Evolutionary conservation across 495 filamentous ascomycete species (phyloP).

Genomic region (Bathelium albidoporum): DNA sequence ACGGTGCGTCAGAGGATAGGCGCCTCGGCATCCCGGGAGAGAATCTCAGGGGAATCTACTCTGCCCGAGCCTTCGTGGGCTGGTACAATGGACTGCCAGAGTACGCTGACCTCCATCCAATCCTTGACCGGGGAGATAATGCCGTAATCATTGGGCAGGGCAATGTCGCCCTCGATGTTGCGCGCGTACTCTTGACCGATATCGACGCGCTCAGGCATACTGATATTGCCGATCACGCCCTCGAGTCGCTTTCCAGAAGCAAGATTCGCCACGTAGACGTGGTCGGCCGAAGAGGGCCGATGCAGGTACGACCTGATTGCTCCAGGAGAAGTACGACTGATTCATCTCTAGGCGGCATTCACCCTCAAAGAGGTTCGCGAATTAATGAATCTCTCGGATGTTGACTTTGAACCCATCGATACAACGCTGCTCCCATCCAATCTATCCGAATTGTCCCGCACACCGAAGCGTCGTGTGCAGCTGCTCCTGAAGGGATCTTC

Average conservation of each 20-base stretch:
- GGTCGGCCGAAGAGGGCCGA: constrained; percentile 74
- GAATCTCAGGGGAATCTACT: constrained; percentile 63
- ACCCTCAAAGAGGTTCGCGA: constrained; percentile 91
- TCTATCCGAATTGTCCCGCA: constrained; percentile 54
- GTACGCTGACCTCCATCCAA: constrained; percentile 62
- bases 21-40: constrained; percentile 76
- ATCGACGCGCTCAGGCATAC: constrained; percentile 65
- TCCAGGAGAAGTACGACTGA: constrained; percentile 3
- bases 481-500: constrained; percentile 64
- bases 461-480: constrained; percentile 66
- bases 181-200: constrained; percentile 68
- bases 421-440: constrained; percentile 48
- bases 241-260: constrained; percentile 63
- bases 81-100: constrained; percentile 98
- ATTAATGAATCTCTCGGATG: constrained; percentile 62
- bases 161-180: constrained; percentile 91
- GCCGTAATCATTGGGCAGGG: constrained; percentile 89
- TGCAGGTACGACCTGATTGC: constrained; percentile 50
- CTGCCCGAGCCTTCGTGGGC: constrained; percentile 87
- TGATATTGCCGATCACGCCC: constrained; percentile 75
- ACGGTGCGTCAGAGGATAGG: constrained; percentile 78
- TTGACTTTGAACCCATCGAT: constrained; percentile 57
- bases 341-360: constrained; percentile 57
- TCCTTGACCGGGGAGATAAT: constrained; percentile 67
- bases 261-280: constrained; percentile 70